These are phyloP conservation scores for Alloascoidea hylecoeti DNA, from an alignment of 805 yeast genomes.

Conservation along the genomic window DNA sequence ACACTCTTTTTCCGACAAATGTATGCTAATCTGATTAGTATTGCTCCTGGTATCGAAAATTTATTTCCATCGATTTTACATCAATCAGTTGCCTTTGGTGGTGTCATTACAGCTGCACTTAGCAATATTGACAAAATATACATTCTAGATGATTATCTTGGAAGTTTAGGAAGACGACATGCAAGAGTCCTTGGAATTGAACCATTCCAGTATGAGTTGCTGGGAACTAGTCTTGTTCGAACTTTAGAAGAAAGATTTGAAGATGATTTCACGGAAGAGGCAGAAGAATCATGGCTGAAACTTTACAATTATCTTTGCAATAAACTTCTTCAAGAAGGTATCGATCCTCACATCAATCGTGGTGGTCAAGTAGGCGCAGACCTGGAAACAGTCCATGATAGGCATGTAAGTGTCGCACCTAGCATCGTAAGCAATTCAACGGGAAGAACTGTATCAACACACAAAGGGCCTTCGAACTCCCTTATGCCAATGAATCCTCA, in stretches of 20 bases:
- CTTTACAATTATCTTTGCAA: neutral
- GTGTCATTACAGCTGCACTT: slow-evolving; percentile 41
- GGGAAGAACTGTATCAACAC: too few relatives aligned
- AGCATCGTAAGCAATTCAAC: too few relatives aligned
- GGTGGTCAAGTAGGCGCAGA: too few relatives aligned
- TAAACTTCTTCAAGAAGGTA: slow-evolving; percentile 1
- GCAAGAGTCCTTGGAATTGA: slow-evolving; percentile 43
- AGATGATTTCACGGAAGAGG: slow-evolving; percentile 2
- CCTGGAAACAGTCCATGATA: too few relatives aligned
- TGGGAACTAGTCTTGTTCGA: neutral
- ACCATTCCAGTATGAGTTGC: slow-evolving; percentile 13
- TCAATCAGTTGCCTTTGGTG: slow-evolving; percentile 52
- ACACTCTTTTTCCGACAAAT: slow-evolving; percentile 39
- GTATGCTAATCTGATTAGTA: slow-evolving; percentile 35
- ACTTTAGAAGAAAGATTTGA: slow-evolving; percentile 2
- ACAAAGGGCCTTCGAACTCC: too few relatives aligned
- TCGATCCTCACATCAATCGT: slow-evolving; percentile 13
- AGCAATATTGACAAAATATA: slow-evolving; percentile 35
- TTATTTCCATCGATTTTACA: slow-evolving; percentile 44
- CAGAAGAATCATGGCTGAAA: slow-evolving; percentile 2
- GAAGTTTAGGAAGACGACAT: slow-evolving; percentile 40
- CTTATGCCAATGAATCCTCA: too few relatives aligned
- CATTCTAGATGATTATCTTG: slow-evolving; percentile 33
- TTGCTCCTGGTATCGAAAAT: slow-evolving; percentile 31
- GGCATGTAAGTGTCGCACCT: too few relatives aligned